phyloP scores from a whole-genome alignment of 2,329 filamentous ascomycete species.

The Tympanopsis confertula region DNA sequence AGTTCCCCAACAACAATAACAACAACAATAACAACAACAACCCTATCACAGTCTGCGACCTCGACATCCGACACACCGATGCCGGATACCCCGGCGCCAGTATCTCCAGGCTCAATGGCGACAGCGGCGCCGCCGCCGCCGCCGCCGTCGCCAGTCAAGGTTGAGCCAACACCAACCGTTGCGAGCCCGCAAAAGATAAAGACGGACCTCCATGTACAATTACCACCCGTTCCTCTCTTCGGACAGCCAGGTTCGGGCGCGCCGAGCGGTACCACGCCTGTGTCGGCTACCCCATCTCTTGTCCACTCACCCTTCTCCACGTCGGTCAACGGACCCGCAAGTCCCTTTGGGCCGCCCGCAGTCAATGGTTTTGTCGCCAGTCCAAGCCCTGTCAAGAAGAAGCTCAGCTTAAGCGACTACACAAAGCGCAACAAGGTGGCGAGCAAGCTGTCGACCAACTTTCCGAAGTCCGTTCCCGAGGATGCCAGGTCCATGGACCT shows the following conservation, averaged over 20 bases:
- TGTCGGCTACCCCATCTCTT: conserved; percentile 29
- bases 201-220: conserved; percentile 38
- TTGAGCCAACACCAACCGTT: conserved; percentile 6
- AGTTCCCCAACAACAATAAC: too few relatives aligned
- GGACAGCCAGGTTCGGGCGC: conserved; percentile 21
- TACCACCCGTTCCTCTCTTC: conserved; percentile 43
- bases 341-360: conserved; percentile 26
- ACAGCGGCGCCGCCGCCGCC: background rate
- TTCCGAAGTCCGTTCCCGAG: conserved; percentile 21
- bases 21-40: too few relatives aligned
- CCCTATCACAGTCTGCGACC: too few relatives aligned
- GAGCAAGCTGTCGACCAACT: conserved; percentile 20
- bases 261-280: conserved; percentile 28
- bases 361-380: conserved; percentile 31
- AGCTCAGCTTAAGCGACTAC: conserved; percentile 56
- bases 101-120: background rate
- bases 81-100: too few relatives aligned
- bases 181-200: conserved; percentile 19
- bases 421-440: conserved; percentile 32
- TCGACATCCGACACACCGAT: background rate
- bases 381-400: conserved; percentile 55
- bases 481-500: conserved; percentile 24
- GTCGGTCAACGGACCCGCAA: conserved; percentile 20
- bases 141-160: conserved; percentile 1
- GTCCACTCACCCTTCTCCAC: conserved; percentile 37